phyloP scores from a whole-genome alignment of 2,329 filamentous ascomycete species.

The Sporothrix brasiliensis region DNA sequence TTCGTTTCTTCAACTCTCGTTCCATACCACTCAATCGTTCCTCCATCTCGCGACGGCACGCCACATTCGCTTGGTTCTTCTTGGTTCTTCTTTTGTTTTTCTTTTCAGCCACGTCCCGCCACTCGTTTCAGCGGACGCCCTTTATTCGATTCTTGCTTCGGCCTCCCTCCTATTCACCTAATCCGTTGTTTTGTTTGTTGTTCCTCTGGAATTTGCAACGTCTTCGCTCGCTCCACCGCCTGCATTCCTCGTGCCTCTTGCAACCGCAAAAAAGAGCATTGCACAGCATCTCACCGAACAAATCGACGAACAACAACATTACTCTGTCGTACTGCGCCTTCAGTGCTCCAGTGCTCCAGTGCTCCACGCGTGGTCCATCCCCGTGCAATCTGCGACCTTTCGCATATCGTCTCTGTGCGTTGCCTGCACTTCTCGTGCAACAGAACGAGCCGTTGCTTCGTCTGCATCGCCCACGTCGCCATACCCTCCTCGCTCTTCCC shows the following conservation, averaged over 20 bases:
- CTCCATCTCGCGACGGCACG: conserved; percentile 1
- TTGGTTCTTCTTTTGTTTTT: conserved; percentile 4
- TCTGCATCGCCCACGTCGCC: conserved; percentile 10
- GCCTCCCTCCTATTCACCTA: neutral
- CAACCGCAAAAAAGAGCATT: neutral
- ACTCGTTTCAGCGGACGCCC: conserved; percentile 27
- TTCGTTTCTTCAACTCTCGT: neutral
- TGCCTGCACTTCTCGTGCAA: conserved; percentile 20
- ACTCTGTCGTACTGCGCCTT: neutral
- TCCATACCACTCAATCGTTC: conserved; percentile 15
- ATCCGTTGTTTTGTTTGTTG: conserved; percentile 24
- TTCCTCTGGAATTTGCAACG: neutral
- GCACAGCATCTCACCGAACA: conserved; percentile 21
- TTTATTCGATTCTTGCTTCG: neutral
- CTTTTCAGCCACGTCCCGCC: conserved; percentile 28
- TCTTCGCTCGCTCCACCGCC: conserved; percentile 21
- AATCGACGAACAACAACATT: conserved; percentile 18
- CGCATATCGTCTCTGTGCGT: conserved; percentile 10
- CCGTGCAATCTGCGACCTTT: neutral
- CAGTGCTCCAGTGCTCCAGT: neutral
- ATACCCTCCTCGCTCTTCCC: conserved; percentile 2
- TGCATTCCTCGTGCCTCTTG: conserved; percentile 23
- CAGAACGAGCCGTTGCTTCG: conserved; percentile 15
- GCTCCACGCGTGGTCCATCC: neutral
- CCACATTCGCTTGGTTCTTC: conserved; percentile 31